Conservation (phyloP, 169 alveolate genomes). For the Miamiensis avidus region DNA sequence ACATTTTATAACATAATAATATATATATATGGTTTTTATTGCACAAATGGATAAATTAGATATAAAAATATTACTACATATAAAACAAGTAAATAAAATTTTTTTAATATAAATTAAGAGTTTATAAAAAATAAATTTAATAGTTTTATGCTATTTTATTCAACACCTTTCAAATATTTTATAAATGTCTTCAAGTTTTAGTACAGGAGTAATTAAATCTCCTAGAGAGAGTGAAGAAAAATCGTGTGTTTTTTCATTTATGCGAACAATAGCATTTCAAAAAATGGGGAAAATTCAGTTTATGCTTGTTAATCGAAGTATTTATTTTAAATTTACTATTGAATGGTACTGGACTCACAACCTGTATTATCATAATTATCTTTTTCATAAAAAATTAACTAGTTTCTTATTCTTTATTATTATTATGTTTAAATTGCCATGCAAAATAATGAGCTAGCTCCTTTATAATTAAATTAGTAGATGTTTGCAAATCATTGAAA, state of each 20-base stretch:
- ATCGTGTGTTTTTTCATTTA: not conserved
- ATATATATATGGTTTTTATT: too few species aligned
- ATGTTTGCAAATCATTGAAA: too few species aligned
- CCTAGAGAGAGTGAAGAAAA: not conserved
- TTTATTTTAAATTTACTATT: not conserved
- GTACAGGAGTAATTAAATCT: not conserved
- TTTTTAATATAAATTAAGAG: too few species aligned
- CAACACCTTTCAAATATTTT: not conserved
- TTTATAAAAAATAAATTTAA: too few species aligned
- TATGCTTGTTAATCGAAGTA: not conserved
- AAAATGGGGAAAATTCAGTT: not conserved
- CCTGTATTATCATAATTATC: not conserved
- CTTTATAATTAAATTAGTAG: too few species aligned
- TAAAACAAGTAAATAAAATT: too few species aligned
- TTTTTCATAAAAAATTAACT: not conserved
- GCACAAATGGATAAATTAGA: too few species aligned
- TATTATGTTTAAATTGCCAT: not conserved
- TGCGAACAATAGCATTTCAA: not conserved
- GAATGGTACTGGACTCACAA: not conserved
- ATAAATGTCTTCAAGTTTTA: not conserved
- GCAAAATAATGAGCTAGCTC: not conserved
- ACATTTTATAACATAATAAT: too few species aligned
- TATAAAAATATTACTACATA: too few species aligned
- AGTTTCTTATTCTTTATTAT: too few species aligned
- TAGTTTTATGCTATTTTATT: not conserved